Conservation (phyloP, 208 protist species). For the Leishmania arabica region DNA sequence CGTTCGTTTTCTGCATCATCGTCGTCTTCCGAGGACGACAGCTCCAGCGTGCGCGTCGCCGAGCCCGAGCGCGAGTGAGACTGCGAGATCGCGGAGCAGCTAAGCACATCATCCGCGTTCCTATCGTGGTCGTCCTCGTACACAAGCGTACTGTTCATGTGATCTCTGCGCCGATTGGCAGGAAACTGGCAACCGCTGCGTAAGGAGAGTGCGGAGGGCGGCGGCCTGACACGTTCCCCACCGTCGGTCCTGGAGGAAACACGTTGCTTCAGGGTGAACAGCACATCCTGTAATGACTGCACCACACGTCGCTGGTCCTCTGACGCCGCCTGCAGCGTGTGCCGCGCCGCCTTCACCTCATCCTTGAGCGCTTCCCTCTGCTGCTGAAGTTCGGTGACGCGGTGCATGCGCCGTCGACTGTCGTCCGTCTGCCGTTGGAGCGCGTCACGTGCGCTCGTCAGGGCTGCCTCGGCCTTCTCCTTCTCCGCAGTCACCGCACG, state of each 20-base stretch:
- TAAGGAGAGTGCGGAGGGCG: background rate
- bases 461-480: conserved; percentile 25
- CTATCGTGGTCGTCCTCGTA: conserved; percentile 14
- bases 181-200: background rate
- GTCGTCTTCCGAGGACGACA: background rate
- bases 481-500: conserved; percentile 21
- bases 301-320: conserved; percentile 22
- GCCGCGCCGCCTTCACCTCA: conserved; percentile 13
- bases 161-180: background rate
- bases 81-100: conserved; percentile 12
- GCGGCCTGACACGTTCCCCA: background rate
- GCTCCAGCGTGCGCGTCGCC: background rate
- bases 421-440: conserved; percentile 69
- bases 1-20: background rate
- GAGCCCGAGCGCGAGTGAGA: background rate
- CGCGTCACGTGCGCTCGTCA: conserved; percentile 18
- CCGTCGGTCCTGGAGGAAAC: background rate
- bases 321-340: conserved; percentile 5
- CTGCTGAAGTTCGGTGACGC: conserved; percentile 42
- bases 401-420: conserved; percentile 54
- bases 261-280: background rate
- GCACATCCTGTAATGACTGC: conserved; percentile 13
- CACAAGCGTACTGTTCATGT: conserved; percentile 18
- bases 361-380: conserved; percentile 32
- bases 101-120: background rate